Evolutionary conservation across 1,139 yeast species (phyloP), one percentile per base, ranked within the genome.

Genomic region (Protomyces macrosporus): DNA sequence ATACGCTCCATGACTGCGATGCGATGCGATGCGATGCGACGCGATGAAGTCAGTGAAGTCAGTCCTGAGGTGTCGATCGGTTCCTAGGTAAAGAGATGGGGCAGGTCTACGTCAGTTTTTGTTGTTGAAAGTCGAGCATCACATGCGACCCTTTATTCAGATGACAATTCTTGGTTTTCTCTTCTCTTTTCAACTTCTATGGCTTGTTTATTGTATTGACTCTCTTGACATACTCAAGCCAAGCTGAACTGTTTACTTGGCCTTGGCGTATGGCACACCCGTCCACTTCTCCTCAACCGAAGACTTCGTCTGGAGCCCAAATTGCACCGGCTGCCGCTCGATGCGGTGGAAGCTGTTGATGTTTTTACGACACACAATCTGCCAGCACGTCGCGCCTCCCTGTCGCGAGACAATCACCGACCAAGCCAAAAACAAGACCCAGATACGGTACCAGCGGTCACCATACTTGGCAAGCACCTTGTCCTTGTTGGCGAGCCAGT

Each of bases 351-450:
- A 86, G 67, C 88, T 79, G 78, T 90, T 90, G 73, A 90, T 75
- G 77, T 90, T 90, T 84, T 90, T 90, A 81, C 97, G 86, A 79
- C 90, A 81, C 61, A 88, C 87, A 74, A 90, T 88, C 80, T 90
- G 97, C 81, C 84, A 90, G 77, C 96, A 89, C 63, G 96, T 84
- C 59, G 97, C 96, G 71, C 93, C 85, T 71, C 97, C 96, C 79
- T 90, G 96, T 82, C 97, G 88, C 37, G 96, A 84, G 69, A 88
- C 85, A 72, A 90, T 87, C 66, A 87, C 83, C 33, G 96, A 87
- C 65, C 82, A 82, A 68, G 96, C 89, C 74, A 90, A 83, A 79
- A 90, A 90, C 80, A 77, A 89, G 45, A 59, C 96, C 97, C 97
- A 90, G 76, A 90, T 89, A 77, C 96, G 85, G 79, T 80, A 90